phyloP scores from a whole-genome alignment of 2,329 filamentous ascomycete genomes.

The Harringtonia lauricola region DNA sequence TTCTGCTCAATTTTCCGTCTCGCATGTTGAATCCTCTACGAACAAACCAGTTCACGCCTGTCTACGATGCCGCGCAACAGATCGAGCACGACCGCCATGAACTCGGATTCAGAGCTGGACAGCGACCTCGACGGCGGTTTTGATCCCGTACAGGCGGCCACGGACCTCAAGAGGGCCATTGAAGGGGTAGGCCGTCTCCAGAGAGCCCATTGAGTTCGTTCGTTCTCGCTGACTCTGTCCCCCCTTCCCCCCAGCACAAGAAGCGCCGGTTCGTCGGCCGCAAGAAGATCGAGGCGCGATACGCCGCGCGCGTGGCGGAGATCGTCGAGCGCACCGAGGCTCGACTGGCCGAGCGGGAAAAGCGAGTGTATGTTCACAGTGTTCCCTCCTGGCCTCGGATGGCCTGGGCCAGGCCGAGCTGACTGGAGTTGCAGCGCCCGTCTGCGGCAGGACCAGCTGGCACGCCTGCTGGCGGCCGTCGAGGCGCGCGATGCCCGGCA shows the following conservation, averaged over 20 bases:
- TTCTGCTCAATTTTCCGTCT: too few species aligned
- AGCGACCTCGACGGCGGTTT: conserved; percentile 4
- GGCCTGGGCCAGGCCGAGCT: not conserved
- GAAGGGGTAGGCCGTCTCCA: conserved; percentile 6
- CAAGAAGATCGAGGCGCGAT: conserved; percentile 12
- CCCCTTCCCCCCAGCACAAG: conserved; percentile 13
- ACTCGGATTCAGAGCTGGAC: conserved; percentile 3
- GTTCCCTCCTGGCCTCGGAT: too few species aligned
- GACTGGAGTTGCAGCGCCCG: not conserved
- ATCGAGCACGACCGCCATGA: too few species aligned
- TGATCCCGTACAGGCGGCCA: conserved; percentile 10
- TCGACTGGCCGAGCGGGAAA: conserved; percentile 7
- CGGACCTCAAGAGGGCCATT: conserved; percentile 9
- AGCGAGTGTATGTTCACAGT: not conserved
- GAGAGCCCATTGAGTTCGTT: too few species aligned
- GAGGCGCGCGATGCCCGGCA: conserved; percentile 12
- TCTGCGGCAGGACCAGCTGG: conserved; percentile 8
- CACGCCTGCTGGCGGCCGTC: conserved; percentile 12
- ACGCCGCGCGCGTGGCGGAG: conserved; percentile 11
- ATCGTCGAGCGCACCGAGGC: conserved; percentile 12
- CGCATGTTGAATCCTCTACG: too few species aligned
- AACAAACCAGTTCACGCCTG: too few species aligned
- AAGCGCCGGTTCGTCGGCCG: conserved; percentile 9
- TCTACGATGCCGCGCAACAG: too few species aligned
- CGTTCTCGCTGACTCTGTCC: too few species aligned